A percentile compares a stretch with the other conserved stretches of the same genome.
Conservation (phyloP, 352 stramenopile species). For the Globisporangium middletonii region DNA sequence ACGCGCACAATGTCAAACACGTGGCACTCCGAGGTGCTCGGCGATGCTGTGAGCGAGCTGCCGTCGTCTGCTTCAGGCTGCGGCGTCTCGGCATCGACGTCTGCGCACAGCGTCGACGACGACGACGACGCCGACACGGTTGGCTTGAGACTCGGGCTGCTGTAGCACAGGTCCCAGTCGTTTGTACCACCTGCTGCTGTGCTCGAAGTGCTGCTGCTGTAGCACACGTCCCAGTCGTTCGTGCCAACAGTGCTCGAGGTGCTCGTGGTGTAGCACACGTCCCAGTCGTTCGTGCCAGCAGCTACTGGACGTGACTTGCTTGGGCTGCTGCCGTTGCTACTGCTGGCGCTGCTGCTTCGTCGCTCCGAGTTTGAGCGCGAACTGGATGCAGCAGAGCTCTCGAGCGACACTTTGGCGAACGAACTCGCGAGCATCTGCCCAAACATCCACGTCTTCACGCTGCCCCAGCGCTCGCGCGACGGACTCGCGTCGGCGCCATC, state of each 20-base stretch:
- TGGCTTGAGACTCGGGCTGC: conserved; percentile 6
- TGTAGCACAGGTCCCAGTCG: conserved; percentile 43
- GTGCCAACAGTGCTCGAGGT: neutral
- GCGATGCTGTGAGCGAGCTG: too few species aligned
- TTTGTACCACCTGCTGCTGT: neutral
- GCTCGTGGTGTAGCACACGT: conserved; percentile 28
- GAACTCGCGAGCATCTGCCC: conserved; percentile 54
- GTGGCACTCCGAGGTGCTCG: conserved; percentile 14
- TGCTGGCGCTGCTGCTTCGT: neutral
- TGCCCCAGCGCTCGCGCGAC: conserved; percentile 37
- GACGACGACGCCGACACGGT: conserved; percentile 46
- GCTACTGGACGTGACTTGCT: neutral
- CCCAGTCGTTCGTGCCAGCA: conserved; percentile 5
- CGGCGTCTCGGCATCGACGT: conserved; percentile 21
- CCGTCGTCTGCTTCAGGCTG: neutral
- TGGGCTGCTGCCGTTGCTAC: conserved; percentile 13
- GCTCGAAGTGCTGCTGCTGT: conserved; percentile 12
- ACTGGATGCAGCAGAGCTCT: neutral
- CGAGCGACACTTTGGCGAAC: conserved; percentile 51
- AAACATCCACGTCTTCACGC: conserved; percentile 78
- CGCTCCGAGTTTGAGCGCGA: neutral
- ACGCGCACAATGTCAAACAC: conserved; percentile 71
- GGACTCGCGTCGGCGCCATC: conserved; percentile 5
- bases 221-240: conserved; percentile 36
- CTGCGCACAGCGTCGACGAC: conserved; percentile 36